Percentiles rank a stretch among this genome's conserved stretches.
Evolutionary conservation across 176 grass and related monocot species (phyloP).

Genomic region (Juncus inflexus): DNA sequence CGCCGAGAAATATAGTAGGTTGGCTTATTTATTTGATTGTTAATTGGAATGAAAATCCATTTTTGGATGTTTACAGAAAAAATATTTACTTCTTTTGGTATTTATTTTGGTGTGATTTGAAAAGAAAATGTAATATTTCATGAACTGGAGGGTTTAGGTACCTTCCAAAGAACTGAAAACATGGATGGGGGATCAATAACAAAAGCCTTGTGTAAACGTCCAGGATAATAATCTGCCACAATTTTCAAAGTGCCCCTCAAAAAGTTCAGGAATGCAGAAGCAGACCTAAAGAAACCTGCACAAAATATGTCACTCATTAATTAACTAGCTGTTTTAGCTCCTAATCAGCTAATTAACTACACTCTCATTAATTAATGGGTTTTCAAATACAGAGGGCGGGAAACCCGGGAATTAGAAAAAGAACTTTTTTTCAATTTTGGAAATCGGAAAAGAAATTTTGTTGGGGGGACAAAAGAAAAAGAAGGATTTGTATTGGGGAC

Average conservation of each 20-base stretch:
- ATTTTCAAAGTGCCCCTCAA: conserved; percentile 92
- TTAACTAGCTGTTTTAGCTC: conserved; percentile 3
- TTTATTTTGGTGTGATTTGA: neutral
- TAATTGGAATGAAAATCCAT: too few species aligned
- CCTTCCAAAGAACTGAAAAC: conserved; percentile 99
- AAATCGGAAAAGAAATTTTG: conserved; percentile 8
- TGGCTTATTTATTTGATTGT: neutral
- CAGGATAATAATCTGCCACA: conserved; percentile 89
- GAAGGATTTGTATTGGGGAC: conserved; percentile 23
- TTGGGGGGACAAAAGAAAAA: conserved; percentile 23
- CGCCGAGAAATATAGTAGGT: neutral
- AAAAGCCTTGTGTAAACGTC: conserved; percentile 87
- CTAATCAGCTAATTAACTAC: conserved; percentile 16
- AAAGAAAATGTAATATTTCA: neutral
- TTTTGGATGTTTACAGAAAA: too few species aligned
- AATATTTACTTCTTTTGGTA: too few species aligned
- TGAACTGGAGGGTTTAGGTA: conserved; percentile 10
- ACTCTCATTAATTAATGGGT: conserved; percentile 9
- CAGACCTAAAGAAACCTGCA: conserved; percentile 94
- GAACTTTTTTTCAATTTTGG: neutral
- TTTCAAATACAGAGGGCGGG: conserved; percentile 19
- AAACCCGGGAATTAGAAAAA: conserved; percentile 19
- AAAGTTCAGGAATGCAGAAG: conserved; percentile 87
- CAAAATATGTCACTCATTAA: conserved; percentile 20
- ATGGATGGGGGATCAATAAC: conserved; percentile 88